phyloP scores from a whole-genome alignment of 345 rosid species.

The Citrus sp. region DNA sequence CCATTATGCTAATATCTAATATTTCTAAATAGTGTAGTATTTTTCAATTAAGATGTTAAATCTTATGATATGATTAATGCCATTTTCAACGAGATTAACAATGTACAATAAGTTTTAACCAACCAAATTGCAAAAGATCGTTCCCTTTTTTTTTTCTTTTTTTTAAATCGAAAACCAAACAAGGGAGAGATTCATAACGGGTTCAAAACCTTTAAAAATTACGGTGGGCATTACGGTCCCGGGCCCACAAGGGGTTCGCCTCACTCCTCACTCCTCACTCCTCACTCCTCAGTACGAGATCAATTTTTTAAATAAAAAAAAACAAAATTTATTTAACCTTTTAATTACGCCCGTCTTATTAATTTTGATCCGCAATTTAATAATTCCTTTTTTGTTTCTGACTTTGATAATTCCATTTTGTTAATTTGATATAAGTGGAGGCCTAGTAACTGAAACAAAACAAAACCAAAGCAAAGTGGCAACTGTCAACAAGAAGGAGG shows the following conservation, averaged over 20 bases:
- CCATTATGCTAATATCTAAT: no score
- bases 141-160: fast-evolving
- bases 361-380: not conserved
- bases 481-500: not conserved
- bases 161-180: not conserved
- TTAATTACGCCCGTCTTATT: not conserved
- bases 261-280: no score
- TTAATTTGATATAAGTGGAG: not conserved
- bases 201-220: not conserved
- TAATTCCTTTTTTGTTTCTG: not conserved
- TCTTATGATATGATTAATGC: not conserved
- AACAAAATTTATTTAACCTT: not conserved
- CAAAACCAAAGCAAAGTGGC: not conserved
- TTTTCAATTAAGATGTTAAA: not conserved
- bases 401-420: not conserved
- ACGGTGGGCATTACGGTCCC: not conserved
- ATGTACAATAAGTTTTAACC: not conserved
- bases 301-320: no score
- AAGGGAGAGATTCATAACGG: not conserved
- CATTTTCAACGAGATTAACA: not conserved
- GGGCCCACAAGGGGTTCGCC: not conserved
- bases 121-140: no score
- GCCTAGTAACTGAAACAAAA: not conserved
- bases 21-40: no score
- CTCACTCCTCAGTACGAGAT: no score